Base-by-base conservation (phyloP, 2,329 filamentous ascomycete species). In the Endoconidiophora laricicola region DNA sequence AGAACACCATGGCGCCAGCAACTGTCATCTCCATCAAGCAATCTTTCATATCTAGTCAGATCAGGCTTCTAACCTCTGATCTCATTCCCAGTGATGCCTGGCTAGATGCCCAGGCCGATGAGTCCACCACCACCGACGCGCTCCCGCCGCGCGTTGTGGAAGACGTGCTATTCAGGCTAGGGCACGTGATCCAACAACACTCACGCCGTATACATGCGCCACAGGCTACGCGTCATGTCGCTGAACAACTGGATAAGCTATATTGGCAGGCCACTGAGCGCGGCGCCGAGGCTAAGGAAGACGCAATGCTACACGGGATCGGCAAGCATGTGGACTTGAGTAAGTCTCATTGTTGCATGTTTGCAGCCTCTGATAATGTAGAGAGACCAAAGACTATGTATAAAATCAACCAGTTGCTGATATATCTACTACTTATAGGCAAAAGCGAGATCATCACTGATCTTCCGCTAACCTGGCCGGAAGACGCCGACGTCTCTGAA, bases 201-300 rank as follows among this genome's bases (percentile, higher is more conserved):
- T 72, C 72, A 26, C 74, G 74, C 36, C 72, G 78, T 50, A 77
- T 78, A 4, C 84, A 84, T 60, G 72, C 78, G 14, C 73, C 79
- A 0, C 78, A 82, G 57, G 79, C 81, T n/a, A 76, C 73, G 47
- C 73, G 81, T 36, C 79, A 83, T 57, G 73, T 86, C 16, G 80
- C 81, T 2, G 80, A 84, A 65, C 81, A 86, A 65, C 77, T 86
- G 40, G 79, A 83, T 62, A 63, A 65, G 44, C 64, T 83, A 42
- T 86, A 85, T 61, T 71, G 72, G 61, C 62, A 63, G 4, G 64
- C 65, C 12, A 65, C 63, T 3, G 67, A 70, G 38, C 66, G 66
- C 37, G 64, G 60, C 42, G 62, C 63, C 46, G 58, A 57, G 7
- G 63, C 61, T 0, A 59, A 54, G 1, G 61, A 64, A 52, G 40